phyloP scores from a whole-genome alignment of 1,284 basidiomycete genomes.

The Pyrrhoderma lamaoense region DNA sequence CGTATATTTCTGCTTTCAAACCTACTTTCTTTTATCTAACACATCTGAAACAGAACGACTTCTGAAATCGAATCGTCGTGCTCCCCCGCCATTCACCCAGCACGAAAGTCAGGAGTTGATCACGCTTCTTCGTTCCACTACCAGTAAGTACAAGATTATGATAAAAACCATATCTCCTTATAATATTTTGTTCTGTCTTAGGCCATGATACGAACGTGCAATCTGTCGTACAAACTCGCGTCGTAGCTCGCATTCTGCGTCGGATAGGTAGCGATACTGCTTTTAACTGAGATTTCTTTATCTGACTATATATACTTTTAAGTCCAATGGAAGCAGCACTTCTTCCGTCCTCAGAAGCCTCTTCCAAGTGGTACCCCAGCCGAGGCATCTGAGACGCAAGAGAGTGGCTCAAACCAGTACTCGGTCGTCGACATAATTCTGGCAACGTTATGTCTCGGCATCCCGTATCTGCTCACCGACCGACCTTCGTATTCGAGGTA shows the following conservation, averaged over 20 bases:
- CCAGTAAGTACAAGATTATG: conserved; percentile 19
- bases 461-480: conserved; percentile 63
- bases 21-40: neutral
- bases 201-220: conserved; percentile 31
- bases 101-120: conserved; percentile 68
- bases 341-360: conserved; percentile 56
- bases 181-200: too few relatives aligned
- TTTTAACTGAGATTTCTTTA: neutral
- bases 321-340: conserved; percentile 68
- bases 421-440: conserved; percentile 49
- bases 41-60: conserved; percentile 43
- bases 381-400: conserved; percentile 23
- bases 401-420: conserved; percentile 39
- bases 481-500: conserved; percentile 39
- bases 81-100: conserved; percentile 58
- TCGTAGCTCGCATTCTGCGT: conserved; percentile 59
- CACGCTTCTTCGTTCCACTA: conserved; percentile 48
- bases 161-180: too few relatives aligned
- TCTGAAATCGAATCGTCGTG: conserved; percentile 45
- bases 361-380: conserved; percentile 47
- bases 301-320: conserved; percentile 7
- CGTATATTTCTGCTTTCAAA: conserved; percentile 16
- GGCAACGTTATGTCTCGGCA: conserved; percentile 58
- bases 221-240: conserved; percentile 53
- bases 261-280: conserved; percentile 45